phyloP scores from a whole-genome alignment of 257 asterid genomes.

The Handroanthus guayacan region DNA sequence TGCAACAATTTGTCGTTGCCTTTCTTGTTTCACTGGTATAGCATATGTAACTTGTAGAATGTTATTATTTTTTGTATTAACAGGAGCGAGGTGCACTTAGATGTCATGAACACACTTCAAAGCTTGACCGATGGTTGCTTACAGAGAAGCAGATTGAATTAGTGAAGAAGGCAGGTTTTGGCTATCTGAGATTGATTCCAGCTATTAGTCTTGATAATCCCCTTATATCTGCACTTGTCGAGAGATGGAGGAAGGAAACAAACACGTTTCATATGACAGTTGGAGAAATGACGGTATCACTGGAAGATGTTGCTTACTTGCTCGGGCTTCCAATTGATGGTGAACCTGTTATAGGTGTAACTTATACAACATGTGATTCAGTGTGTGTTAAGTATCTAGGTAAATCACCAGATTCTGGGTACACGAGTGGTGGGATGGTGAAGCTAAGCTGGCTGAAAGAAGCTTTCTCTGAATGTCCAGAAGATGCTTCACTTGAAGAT shows the following conservation, averaged over 20 bases:
- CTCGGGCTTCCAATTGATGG: constrained; percentile 93
- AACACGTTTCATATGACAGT: constrained; percentile 89
- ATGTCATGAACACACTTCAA: constrained; percentile 98
- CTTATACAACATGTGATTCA: constrained; percentile 65
- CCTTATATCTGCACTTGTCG: constrained; percentile 91
- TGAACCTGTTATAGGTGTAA: constrained; percentile 93
- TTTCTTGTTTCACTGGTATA: constrained; percentile 25
- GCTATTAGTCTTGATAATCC: constrained; percentile 79
- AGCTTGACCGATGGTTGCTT: constrained; percentile 95
- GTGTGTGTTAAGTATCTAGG: constrained; percentile 41
- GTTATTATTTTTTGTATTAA: constrained; percentile 31
- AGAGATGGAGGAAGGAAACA: constrained; percentile 97
- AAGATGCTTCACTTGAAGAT: constrained; percentile 72
- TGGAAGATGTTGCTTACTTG: constrained; percentile 92
- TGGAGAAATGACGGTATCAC: constrained; percentile 95
- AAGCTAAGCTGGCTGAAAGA: constrained; percentile 98
- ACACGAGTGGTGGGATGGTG: constrained; percentile 63
- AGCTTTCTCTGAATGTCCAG: constrained; percentile 76
- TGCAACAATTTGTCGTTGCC: constrained; percentile 29
- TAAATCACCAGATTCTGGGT: constrained; percentile 43
- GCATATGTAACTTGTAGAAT: constrained; percentile 4
- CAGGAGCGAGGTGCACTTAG: constrained; percentile 97
- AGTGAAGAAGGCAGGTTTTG: constrained; percentile 76
- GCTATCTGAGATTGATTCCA: constrained; percentile 70
- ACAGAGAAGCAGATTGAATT: constrained; percentile 57